Percentiles rank a stretch among this genome's conserved stretches.
Conservation (phyloP, 495 filamentous ascomycete genomes). For the Extremus antarcticus region DNA sequence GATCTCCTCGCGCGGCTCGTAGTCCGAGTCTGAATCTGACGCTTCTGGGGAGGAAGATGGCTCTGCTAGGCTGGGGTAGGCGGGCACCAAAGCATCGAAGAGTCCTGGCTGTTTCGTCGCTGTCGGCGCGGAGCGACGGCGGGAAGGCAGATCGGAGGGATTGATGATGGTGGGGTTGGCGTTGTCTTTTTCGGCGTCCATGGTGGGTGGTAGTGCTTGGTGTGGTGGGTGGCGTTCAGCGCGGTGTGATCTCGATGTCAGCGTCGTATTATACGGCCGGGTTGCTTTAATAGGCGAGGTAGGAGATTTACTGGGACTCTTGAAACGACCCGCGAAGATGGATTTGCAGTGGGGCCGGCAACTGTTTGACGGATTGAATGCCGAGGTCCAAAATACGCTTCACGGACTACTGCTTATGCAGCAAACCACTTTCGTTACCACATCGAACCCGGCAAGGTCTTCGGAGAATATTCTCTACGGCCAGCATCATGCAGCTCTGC, state of each 20-base stretch:
- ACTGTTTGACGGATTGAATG: no score
- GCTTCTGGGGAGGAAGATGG: constrained; percentile 35
- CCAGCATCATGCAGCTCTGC: no score
- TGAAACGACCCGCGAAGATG: neutral
- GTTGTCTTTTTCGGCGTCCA: constrained; percentile 59
- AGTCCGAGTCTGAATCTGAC: constrained; percentile 33
- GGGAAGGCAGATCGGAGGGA: constrained; percentile 79
- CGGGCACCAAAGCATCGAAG: constrained; percentile 35
- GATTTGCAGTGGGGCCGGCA: no score
- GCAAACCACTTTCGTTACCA: no score
- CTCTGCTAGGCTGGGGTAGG: constrained; percentile 43
- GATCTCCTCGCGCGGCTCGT: constrained; percentile 63
- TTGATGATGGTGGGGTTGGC: constrained; percentile 91
- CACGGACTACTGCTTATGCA: no score
- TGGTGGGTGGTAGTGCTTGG: constrained; percentile 2
- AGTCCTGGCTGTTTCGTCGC: constrained; percentile 37
- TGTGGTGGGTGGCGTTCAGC: neutral
- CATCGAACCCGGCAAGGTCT: no score
- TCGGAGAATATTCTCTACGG: no score
- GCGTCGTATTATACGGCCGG: neutral
- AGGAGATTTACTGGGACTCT: neutral
- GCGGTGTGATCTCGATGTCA: neutral
- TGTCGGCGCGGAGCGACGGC: constrained; percentile 39
- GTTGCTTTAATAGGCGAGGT: no score
- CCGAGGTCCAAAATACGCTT: no score